Percentiles rank a stretch among this genome's conserved stretches.
These are phyloP conservation scores for Eutrema japonicum DNA, from an alignment of 345 rosid genomes.

Conservation along the genomic window DNA sequence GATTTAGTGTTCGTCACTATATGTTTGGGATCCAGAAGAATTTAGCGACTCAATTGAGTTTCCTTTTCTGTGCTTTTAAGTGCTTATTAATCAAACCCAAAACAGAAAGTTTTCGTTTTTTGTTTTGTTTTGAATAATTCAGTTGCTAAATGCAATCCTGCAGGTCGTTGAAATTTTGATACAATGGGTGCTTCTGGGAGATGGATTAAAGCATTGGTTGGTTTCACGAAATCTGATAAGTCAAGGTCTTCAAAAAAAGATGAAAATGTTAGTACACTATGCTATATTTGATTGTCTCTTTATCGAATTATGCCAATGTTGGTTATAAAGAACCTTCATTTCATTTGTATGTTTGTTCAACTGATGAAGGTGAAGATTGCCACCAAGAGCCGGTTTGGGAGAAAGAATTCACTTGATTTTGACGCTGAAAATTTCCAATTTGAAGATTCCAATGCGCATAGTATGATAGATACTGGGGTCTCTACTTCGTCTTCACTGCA, in stretches of 20 bases:
- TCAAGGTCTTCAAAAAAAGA: slow-evolving; percentile 67
- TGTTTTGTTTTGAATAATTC: slow-evolving; percentile 1
- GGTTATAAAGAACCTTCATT: slow-evolving; percentile 1
- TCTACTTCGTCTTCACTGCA: slow-evolving; percentile 60
- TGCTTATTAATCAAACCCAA: slow-evolving; percentile 1
- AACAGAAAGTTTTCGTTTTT: neutral
- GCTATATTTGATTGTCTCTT: neutral
- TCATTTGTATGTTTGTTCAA: slow-evolving; percentile 12
- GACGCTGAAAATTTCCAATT: slow-evolving; percentile 57
- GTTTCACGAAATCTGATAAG: slow-evolving; percentile 78
- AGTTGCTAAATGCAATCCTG: slow-evolving; percentile 18
- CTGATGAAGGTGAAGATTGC: slow-evolving; percentile 52
- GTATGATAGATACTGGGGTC: slow-evolving; percentile 52
- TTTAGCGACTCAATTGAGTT: slow-evolving; percentile 27
- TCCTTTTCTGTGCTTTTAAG: slow-evolving; percentile 13
- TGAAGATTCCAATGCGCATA: slow-evolving; percentile 48
- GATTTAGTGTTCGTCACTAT: neutral
- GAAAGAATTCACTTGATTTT: slow-evolving; percentile 68
- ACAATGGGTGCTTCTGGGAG: slow-evolving; percentile 92
- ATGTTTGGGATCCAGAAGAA: slow-evolving; percentile 23
- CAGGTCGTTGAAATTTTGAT: slow-evolving; percentile 37
- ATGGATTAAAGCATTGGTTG: slow-evolving; percentile 94
- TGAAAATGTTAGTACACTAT: slow-evolving; percentile 59
- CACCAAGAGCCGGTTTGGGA: slow-evolving; percentile 62
- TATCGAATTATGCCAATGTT: neutral